These are phyloP conservation scores for Pisolithus orientalis DNA, from an alignment of 768 basidiomycete genomes.

Conservation along the genomic window DNA sequence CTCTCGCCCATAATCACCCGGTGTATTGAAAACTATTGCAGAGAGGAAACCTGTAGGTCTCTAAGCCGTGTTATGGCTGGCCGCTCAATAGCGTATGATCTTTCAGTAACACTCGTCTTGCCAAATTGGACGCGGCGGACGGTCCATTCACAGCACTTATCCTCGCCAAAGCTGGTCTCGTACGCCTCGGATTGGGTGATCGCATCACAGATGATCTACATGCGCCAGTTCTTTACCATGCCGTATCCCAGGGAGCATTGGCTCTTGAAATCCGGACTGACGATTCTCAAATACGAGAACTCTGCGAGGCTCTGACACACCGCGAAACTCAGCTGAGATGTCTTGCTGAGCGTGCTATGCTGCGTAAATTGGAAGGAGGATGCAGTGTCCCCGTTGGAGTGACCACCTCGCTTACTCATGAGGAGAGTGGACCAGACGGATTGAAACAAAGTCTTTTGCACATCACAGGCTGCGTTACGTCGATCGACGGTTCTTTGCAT, in stretches of 20 bases:
- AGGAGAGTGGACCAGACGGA: slow-evolving; percentile 25
- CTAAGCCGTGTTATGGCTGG: background rate
- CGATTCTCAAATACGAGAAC: slow-evolving; percentile 51
- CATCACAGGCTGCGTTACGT: slow-evolving; percentile 80
- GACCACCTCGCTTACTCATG: slow-evolving; percentile 39
- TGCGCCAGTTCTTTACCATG: slow-evolving; percentile 75
- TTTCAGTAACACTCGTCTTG: slow-evolving; percentile 77
- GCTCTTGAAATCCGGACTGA: slow-evolving; percentile 76
- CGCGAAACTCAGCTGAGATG: slow-evolving; percentile 72
- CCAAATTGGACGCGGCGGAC: slow-evolving; percentile 81
- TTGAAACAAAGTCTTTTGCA: slow-evolving; percentile 39
- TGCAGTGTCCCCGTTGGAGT: slow-evolving; percentile 97
- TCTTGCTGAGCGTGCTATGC: slow-evolving; percentile 79
- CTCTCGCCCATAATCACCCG: background rate
- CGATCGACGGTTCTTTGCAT: slow-evolving; percentile 66
- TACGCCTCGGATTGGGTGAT: slow-evolving; percentile 67
- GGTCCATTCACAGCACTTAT: slow-evolving; percentile 83
- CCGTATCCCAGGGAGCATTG: slow-evolving; percentile 93
- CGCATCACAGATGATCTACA: slow-evolving; percentile 71
- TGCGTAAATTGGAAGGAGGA: slow-evolving; percentile 90
- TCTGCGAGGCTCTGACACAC: slow-evolving; percentile 69
- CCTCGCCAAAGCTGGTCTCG: slow-evolving; percentile 89
- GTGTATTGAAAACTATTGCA: slow-evolving; percentile 19
- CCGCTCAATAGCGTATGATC: slow-evolving; percentile 5
- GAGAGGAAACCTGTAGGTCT: slow-evolving; percentile 82